Evolutionary conservation across 495 filamentous ascomycete genomes (phyloP), one percentile per base, ranked within the genome.

Genomic region (Penicillium paradoxum): DNA sequence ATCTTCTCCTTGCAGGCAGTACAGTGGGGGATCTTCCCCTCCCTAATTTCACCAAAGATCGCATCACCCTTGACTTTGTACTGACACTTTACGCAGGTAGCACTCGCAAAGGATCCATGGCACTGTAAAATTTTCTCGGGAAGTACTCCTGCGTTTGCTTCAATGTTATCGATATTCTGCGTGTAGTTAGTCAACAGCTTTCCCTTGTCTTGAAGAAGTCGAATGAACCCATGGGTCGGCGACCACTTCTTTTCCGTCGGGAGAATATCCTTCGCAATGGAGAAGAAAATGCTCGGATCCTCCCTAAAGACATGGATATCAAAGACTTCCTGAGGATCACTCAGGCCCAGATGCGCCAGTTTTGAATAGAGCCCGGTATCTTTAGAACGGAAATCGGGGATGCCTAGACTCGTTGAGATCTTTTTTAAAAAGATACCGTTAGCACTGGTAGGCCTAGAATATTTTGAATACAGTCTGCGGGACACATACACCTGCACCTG

Each of bases 111-210:
- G 11, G 88, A 93, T 45, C 93, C 93, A 58, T 98, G 93, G 64
- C 93, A 97, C 67, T 98, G 93, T 18, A 98, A 85, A 10, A 98
- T 82, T 53, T 95, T 96, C 32, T 91, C 86, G 0, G 83, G 77
- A 6, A 68, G 63, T 42, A 98, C 91, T 13, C 93, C 93, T 1
- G 92, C 93, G 50, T 87, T 84, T 29, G 81, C 82, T 65, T 98
- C 93, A 42, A 98, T 86, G 60, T 97, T 97, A 73, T 98, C 93
- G 59, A 98, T 98, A 66, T 98, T 98, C 67, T 98, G 93, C 2
- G 92, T 95, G 72, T 96, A 98, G 70, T 97, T 96, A 22, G 91
- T 97, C 44, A 97, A 78, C 17, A 98, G 82, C 63, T 95, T 96
- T 18, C 83, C 84, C 66, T 91, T 89, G 53, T 91, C 78, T 65